Evolutionary conservation across 352 stramenopile genomes (phyloP).

Genomic region (Phytophthora agathidicida): DNA sequence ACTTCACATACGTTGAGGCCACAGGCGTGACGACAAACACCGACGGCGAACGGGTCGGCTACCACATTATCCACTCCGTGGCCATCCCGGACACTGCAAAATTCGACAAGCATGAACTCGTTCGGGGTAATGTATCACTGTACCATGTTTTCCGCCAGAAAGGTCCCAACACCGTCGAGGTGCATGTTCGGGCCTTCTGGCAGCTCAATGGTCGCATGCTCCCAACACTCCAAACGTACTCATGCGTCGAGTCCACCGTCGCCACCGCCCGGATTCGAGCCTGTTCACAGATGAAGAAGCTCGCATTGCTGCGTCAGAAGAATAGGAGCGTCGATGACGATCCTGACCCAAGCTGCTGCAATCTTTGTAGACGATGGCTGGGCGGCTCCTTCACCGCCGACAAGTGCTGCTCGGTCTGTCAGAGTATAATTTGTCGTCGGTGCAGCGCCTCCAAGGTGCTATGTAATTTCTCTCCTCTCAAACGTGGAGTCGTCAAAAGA

Average conservation of each 20-base stretch:
- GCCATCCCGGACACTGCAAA: slow-evolving; percentile 17
- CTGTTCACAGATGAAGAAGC: slow-evolving; percentile 28
- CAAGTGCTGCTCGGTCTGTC: slow-evolving; percentile 34
- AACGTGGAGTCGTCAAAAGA: slow-evolving; percentile 19
- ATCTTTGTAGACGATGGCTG: slow-evolving; percentile 25
- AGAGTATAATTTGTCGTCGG: slow-evolving; percentile 18
- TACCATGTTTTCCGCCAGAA: slow-evolving; percentile 42
- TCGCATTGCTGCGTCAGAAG: slow-evolving; percentile 13
- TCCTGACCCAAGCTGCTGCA: slow-evolving; percentile 13
- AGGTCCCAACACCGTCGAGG: slow-evolving; percentile 37
- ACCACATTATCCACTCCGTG: slow-evolving; percentile 44
- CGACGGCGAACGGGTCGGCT: slow-evolving; percentile 40
- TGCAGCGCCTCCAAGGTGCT: slow-evolving; percentile 19
- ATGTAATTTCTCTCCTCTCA: slow-evolving; percentile 17
- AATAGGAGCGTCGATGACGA: neutral
- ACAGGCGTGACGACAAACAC: slow-evolving; percentile 36
- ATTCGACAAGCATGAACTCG: slow-evolving; percentile 25
- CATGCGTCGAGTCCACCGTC: slow-evolving; percentile 21
- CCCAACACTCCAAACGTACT: slow-evolving; percentile 5
- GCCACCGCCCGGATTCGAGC: slow-evolving; percentile 8
- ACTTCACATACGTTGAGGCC: slow-evolving; percentile 49
- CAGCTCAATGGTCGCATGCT: slow-evolving; percentile 26
- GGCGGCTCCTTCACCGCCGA: slow-evolving; percentile 9
- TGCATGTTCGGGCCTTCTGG: slow-evolving; percentile 36
- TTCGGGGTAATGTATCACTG: slow-evolving; percentile 40